These are phyloP conservation scores for Psophocarpus tetragonolobus DNA, from an alignment of 306 rosid species.

Conservation along the genomic window DNA sequence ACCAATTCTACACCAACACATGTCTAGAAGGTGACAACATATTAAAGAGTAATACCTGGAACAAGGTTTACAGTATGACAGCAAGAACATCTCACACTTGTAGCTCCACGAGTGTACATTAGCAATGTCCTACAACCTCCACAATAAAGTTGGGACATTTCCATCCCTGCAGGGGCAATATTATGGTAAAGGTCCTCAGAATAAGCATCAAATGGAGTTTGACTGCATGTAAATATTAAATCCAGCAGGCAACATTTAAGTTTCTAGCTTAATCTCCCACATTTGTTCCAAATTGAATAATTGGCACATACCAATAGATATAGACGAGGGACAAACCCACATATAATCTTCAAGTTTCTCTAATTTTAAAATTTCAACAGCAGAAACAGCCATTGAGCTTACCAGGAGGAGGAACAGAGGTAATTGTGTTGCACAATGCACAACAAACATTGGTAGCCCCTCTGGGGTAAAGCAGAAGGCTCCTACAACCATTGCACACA, in stretches of 20 bases:
- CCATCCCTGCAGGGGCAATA: conserved; percentile 63
- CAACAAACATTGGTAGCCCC: conserved; percentile 97
- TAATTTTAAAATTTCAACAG: neutral
- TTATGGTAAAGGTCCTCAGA: conserved; percentile 15
- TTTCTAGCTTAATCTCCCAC: conserved; percentile 18
- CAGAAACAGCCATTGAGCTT: conserved; percentile 17
- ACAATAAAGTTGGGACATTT: conserved; percentile 92
- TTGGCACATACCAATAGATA: neutral
- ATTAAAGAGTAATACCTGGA: conserved; percentile 59
- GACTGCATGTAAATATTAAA: neutral
- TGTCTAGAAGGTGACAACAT: neutral
- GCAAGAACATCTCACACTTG: conserved; percentile 97
- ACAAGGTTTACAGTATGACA: conserved; percentile 89
- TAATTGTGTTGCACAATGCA: conserved; percentile 79
- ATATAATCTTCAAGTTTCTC: neutral
- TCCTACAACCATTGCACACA: conserved; percentile 94
- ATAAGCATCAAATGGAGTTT: neutral
- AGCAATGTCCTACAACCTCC: conserved; percentile 96
- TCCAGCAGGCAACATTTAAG: neutral
- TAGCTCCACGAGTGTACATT: conserved; percentile 87
- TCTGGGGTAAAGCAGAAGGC: conserved; percentile 84
- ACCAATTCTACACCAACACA: conserved; percentile 14
- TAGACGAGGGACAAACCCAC: neutral
- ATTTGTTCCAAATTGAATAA: conserved; percentile 6
- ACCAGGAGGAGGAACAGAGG: conserved; percentile 93